Base-by-base conservation (phyloP, 495 filamentous ascomycete species). In the Penicillium desertorum region DNA sequence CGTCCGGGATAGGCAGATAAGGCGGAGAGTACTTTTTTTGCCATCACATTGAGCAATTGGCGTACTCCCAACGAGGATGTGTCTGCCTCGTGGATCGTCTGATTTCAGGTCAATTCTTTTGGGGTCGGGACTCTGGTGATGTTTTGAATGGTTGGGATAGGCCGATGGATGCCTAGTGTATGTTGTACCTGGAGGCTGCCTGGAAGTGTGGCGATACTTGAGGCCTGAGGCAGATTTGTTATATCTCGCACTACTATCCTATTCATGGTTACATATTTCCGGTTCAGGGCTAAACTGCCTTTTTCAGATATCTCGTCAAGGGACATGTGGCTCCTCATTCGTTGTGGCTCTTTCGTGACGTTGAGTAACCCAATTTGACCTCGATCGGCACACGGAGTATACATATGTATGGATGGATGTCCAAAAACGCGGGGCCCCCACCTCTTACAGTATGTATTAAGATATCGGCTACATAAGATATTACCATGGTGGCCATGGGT, bases 11-110 rank as follows among this genome's bases (percentile, higher is more conserved):
- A 62, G 59, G 64, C 61, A 62, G 64, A 69, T 37, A 69, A 69
- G 66, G 66, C 66, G 66, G 66, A 67, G 66, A 69, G 64, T 56
- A 29, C 57, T 62, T 67, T 65, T 63, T 64, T 25, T 25, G 64
- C 62, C 58, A 27, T 54, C 59, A 30, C 48, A 42, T 42, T 10
- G 49, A 22, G 20, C 43, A 42, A 53, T 45, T 45, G 30, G 16
- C 47, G 46, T 43, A 12, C 37, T 49, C 37, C 17, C 46, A 51
- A 30, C 61, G 34, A 10, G 27, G 3, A 8, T 8, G 25, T 32
- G 23, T 54, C 37, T 42, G 44, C 57, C 54, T 49, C 16, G 44
- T 16, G 25, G 27, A 30, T 39, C 42, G 41, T 23, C 32, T 27
- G 45, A 17, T 30, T 47, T 27, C 45, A 11, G 25, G 29, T 47